phyloP scores from a whole-genome alignment of 73 alveolate species.

The Stentor roeselii region DNA sequence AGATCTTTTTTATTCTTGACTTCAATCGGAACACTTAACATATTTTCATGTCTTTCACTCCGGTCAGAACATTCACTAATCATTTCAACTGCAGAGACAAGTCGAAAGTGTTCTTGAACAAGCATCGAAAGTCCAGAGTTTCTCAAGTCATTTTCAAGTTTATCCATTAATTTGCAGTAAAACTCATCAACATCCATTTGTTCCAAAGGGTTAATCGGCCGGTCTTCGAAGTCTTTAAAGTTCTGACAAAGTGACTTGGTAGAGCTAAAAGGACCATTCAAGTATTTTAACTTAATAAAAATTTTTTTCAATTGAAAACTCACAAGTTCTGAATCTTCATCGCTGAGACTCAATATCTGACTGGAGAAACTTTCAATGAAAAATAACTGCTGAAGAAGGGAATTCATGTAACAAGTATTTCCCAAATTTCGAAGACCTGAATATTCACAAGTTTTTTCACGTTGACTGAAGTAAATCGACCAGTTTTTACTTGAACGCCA shows the following conservation, averaged over 20 bases:
- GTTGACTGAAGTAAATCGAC: too few relatives aligned
- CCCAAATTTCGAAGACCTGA: too few relatives aligned
- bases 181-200: slow-evolving; percentile 94
- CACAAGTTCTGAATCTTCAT: too few relatives aligned
- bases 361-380: too few relatives aligned
- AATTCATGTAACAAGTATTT: slow-evolving; percentile 93
- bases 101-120: slow-evolving; percentile 75
- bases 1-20: slow-evolving; percentile 63
- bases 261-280: too few relatives aligned
- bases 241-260: too few relatives aligned
- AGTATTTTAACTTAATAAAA: too few relatives aligned
- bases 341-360: too few relatives aligned
- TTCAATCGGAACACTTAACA: slow-evolving; percentile 78
- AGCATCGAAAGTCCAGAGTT: slow-evolving; percentile 70
- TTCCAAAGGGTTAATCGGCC: slow-evolving; percentile 66
- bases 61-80: slow-evolving; percentile 79
- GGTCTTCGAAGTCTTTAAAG: slow-evolving; percentile 68
- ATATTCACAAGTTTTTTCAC: too few relatives aligned
- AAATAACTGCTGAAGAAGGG: slow-evolving; percentile 83
- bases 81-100: slow-evolving; percentile 29
- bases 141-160: slow-evolving; percentile 74
- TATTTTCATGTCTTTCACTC: slow-evolving; percentile 79
- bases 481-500: too few relatives aligned
- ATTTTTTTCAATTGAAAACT: too few relatives aligned
- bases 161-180: slow-evolving; percentile 81